Percentiles rank a stretch among this genome's conserved stretches.
These are phyloP conservation scores for Vishniacozyma victoriae DNA, from an alignment of 768 basidiomycete species.

Conservation along the genomic window DNA sequence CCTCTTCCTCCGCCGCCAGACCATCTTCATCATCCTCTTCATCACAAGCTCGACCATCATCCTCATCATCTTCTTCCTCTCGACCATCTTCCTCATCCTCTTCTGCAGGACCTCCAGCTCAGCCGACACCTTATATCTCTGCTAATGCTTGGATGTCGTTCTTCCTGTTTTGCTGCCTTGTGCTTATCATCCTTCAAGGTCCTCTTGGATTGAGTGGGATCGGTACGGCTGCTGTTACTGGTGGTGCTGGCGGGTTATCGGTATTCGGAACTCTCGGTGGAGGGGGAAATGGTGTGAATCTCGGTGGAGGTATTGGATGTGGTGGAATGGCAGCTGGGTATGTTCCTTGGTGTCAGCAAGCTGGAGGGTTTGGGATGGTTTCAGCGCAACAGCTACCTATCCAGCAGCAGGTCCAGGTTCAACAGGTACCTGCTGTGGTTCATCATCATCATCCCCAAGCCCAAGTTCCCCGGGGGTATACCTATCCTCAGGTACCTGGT, in stretches of 20 bases:
- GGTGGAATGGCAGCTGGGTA: neutral
- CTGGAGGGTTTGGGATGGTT: no score
- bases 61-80: conserved; percentile 8
- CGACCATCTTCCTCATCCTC: conserved; percentile 11
- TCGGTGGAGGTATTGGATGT: neutral
- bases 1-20: conserved; percentile 2
- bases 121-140: conserved; percentile 24
- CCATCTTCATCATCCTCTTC: conserved; percentile 3
- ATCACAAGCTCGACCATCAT: conserved; percentile 9
- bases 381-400: conserved; percentile 2
- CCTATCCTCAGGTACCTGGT: no score
- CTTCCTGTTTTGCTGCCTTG: conserved; percentile 38
- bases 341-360: conserved; percentile 1
- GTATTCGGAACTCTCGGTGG: neutral
- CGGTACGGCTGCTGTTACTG: neutral
- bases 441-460: neutral
- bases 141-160: conserved; percentile 41
- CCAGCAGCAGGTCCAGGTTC: neutral
- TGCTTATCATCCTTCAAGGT: conserved; percentile 40
- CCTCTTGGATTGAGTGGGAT: conserved; percentile 29
- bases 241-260: neutral
- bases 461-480: no score
- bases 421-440: neutral
- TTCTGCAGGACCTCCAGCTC: conserved; percentile 12
- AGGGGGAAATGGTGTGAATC: neutral